Base-by-base conservation (phyloP, 805 yeast genomes). In the Metschnikowia shivogae region DNA sequence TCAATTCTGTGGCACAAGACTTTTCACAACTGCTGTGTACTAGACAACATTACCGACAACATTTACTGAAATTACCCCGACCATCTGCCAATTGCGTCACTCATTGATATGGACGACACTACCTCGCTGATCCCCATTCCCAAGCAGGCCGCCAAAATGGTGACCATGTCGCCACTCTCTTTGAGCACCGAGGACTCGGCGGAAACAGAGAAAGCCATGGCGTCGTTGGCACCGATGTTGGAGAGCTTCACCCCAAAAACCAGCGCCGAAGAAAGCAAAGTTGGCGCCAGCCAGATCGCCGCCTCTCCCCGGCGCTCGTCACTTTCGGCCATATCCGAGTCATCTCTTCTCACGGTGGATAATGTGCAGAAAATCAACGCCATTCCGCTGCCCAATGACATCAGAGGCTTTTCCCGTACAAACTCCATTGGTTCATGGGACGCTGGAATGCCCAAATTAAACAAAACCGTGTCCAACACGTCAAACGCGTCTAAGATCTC, bases 181-280 rank as follows among this genome's bases (percentile, higher is more conserved):
- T 50, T 54, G 32, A 39, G 45, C 12, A 26, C 36, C 6, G 53
- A 47, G 27, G 54, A 46, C 40, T 34, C 44, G 6, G 55, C 22
- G 5, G 49, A 48, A 34, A 69, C 75, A 3, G 66, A 70, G 45
- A 79, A 72, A 50, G 92, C 92, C 10, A 82, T 85, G 72, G 90
- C 87, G 9, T 77, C 88, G 0, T 80, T 86, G 36, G 92, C 92
- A 0, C 93, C 95, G 2, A 84, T 86, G 59, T 63, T 86, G 34
- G 89, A 83, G 58, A 73, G 79, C 1, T 86, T 84, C 61, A 76
- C 80, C 5, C 93, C 93, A 5, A 86, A 84, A 57, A 77, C 89
- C 0, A 76, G 84, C 0, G 72, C 79, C 11, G 62, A 68, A 42
- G 72, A 68, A 44, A 45, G 61, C 34, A 51, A 58, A 39, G 55